Evolutionary conservation across 176 grass and related monocot genomes (phyloP).

Genomic region (Aechmea fasciata): DNA sequence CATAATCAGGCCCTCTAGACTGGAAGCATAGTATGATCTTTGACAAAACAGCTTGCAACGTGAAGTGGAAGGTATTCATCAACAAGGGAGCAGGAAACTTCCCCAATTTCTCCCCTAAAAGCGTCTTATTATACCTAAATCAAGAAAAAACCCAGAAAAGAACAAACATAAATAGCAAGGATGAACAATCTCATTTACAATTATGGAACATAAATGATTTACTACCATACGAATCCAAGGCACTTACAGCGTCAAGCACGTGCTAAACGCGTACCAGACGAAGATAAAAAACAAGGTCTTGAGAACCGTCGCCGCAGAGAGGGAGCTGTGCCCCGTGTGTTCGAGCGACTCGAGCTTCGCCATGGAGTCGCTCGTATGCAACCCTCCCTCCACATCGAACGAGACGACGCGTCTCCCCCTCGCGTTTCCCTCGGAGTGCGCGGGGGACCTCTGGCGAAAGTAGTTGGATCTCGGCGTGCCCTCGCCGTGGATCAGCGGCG

Average conservation of each 20-base stretch:
- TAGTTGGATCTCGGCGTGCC: conserved; percentile 44
- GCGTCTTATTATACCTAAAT: conserved; percentile 90
- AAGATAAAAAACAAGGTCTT: conserved; percentile 77
- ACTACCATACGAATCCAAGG: conserved; percentile 6
- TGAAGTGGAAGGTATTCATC: conserved; percentile 99
- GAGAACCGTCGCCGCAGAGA: conserved; percentile 47
- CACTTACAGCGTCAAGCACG: conserved; percentile 98
- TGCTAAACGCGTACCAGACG: conserved; percentile 97
- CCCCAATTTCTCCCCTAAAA: conserved; percentile 93
- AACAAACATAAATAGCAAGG: conserved; percentile 1
- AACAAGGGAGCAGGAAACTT: conserved; percentile 97
- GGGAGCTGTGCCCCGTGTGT: conserved; percentile 41
- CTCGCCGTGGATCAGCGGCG: conserved; percentile 5
- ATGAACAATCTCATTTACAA: background rate
- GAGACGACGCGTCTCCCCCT: conserved; percentile 20
- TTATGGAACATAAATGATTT: background rate
- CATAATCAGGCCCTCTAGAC: conserved; percentile 32
- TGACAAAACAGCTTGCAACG: conserved; percentile 85
- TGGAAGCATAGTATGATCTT: conserved; percentile 73
- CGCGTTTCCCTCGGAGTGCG: conserved; percentile 25
- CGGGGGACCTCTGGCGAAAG: conserved; percentile 63
- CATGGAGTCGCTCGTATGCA: conserved; percentile 60
- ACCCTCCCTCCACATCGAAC: conserved; percentile 70
- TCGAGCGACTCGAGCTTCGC: conserved; percentile 79
- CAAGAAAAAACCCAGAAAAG: background rate